Evolutionary conservation across 148 eudicot species (phyloP), one percentile per base, ranked within the genome.

Genomic region (Rhododendron mucronatum): DNA sequence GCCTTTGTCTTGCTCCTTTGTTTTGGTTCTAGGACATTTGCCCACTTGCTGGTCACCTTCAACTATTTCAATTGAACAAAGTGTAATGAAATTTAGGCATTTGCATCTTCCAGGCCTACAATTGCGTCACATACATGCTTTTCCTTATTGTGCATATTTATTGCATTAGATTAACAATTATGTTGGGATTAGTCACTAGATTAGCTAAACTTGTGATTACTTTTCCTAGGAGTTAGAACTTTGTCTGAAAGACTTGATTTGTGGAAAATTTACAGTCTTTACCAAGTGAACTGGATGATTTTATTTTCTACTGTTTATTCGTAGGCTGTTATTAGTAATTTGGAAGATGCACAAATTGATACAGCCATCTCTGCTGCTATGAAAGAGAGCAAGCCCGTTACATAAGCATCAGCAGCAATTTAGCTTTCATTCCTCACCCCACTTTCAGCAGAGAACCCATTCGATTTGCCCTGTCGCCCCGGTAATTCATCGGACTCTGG

Each of bases 341-440:
- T 84, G 79, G 85, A 84, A 71, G 80, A 84, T 30, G 79, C 80
- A 15, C 85, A 84, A 84, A 84, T 84, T 15, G 85, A 84, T 21
- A 71, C 3, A 16, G 85, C 85, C 26, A 84, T 84, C 28, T 84
- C 80, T 8, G 71, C 65, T 47, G 79, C 85, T 47, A 59, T 84
- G 12, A 84, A 84, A 84, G 85, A 84, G 75, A 84, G 85, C 63
- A 84, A 84, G 63, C 85, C 79, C 20, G 80, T 48, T 84, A 71
- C 1, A 84, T 84, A 8, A 84, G 65, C 47, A 71, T 84, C 37
- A 71, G 85, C 79, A 71, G 85, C 79, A 71, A 84, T 33, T 84
- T 84, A 30, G 28, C 85, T 73, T 15, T 28, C 85, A 84, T 84
- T 57, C 85, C 79, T 71, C 85, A 84, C 85, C 80, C 85, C 18